Evolutionary conservation across 2,329 filamentous ascomycete species (phyloP).

Genomic region (Pestalotiopsis sp.): DNA sequence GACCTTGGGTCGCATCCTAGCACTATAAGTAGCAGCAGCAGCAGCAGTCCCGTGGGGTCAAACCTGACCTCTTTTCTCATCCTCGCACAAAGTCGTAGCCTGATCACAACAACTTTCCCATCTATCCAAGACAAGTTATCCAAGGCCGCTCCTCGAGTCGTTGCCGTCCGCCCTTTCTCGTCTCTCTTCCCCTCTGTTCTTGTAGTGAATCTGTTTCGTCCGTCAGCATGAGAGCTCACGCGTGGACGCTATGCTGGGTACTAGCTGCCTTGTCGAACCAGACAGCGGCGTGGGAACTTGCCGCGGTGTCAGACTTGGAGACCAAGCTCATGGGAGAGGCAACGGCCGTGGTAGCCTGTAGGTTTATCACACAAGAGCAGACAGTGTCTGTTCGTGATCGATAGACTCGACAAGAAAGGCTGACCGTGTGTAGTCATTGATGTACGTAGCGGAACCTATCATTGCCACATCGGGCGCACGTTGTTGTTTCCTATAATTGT

Average conservation of each 20-base stretch:
- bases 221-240: background rate
- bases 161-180: too few species aligned
- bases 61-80: background rate
- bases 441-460: background rate
- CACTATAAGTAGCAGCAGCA: background rate
- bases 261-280: background rate
- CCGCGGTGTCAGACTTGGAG: background rate
- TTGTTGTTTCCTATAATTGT: background rate
- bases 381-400: background rate
- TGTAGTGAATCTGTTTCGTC: background rate
- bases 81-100: background rate
- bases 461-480: too few species aligned
- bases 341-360: slow-evolving; percentile 6
- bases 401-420: background rate
- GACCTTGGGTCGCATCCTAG: background rate
- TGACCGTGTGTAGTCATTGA: slow-evolving; percentile 1
- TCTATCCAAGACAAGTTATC: too few species aligned
- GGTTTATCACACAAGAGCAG: background rate
- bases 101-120: too few species aligned
- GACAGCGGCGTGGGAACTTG: background rate
- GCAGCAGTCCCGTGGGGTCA: too few species aligned
- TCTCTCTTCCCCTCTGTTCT: too few species aligned
- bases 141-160: too few species aligned
- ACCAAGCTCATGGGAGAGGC: background rate
- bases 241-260: background rate